Evolutionary conservation across 805 yeast species (phyloP).

Genomic region (Wickerhamiella spandovensis): DNA sequence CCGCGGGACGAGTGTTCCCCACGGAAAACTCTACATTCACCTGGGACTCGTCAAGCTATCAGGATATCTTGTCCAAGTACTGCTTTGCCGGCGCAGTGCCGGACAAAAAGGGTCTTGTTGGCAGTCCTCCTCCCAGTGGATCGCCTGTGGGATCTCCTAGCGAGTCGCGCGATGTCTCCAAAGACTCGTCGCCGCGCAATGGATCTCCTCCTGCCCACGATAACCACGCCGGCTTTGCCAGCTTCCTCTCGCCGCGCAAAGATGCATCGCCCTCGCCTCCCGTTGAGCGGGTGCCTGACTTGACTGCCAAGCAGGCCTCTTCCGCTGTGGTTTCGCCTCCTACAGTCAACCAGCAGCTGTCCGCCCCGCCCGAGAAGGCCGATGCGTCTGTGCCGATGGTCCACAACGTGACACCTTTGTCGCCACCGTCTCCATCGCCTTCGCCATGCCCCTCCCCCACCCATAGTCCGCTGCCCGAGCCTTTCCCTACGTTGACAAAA

Average conservation of each 20-base stretch:
- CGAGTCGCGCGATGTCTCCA: no score
- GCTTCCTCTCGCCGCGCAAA: neutral
- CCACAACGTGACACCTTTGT: neutral
- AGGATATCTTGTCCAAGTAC: conserved; percentile 27
- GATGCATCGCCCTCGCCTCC: neutral
- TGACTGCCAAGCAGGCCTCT: neutral
- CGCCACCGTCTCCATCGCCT: neutral
- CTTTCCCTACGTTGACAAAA: neutral
- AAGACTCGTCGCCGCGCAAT: no score
- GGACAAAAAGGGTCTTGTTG: neutral
- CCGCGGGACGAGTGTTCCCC: conserved; percentile 3
- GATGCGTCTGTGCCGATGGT: neutral
- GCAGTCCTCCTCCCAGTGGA: neutral
- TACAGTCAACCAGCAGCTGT: neutral
- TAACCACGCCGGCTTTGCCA: neutral
- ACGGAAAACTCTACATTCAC: conserved; percentile 2
- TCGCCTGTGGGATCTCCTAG: neutral
- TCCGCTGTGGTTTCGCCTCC: neutral
- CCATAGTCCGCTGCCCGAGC: neutral
- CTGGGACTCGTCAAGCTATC: conserved; percentile 26
- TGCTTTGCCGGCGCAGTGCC: conserved; percentile 19
- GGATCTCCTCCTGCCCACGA: no score
- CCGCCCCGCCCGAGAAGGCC: neutral
- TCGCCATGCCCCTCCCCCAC: neutral
- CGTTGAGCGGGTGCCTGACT: neutral